phyloP scores from a whole-genome alignment of 345 rosid genomes.

The Salix suchowensis region DNA sequence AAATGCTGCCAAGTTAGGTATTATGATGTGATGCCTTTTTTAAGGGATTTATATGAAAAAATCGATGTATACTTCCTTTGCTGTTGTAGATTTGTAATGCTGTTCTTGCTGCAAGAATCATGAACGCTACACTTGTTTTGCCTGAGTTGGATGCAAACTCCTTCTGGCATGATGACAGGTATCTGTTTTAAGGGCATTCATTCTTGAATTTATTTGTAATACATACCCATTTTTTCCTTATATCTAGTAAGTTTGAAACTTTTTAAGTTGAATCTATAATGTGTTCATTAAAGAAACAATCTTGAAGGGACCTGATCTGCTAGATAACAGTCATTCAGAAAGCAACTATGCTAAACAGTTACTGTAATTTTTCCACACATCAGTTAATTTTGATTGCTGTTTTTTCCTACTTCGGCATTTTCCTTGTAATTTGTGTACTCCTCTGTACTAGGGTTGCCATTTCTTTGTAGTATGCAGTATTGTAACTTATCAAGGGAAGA shows the following conservation, averaged over 20 bases:
- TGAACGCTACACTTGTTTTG: slow-evolving; percentile 96
- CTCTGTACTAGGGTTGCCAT: neutral
- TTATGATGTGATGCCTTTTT: neutral
- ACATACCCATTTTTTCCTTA: neutral
- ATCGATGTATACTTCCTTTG: slow-evolving; percentile 9
- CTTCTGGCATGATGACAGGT: slow-evolving; percentile 99
- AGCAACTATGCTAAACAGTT: neutral
- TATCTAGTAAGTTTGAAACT: neutral
- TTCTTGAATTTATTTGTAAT: neutral
- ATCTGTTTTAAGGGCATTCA: slow-evolving; percentile 12
- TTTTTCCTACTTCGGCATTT: neutral
- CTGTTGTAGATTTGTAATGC: slow-evolving; percentile 87
- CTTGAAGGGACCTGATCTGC: neutral
- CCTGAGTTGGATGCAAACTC: slow-evolving; percentile 98
- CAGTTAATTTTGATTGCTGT: neutral
- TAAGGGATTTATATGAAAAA: neutral
- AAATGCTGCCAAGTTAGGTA: neutral
- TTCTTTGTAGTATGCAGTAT: neutral
- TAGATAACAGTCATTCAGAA: neutral
- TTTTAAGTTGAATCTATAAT: neutral
- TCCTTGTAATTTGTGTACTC: neutral
- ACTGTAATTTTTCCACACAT: neutral
- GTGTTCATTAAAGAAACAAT: neutral
- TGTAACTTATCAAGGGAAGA: neutral
- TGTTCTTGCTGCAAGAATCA: slow-evolving; percentile 97